Evolutionary conservation across 2,329 filamentous ascomycete species (phyloP).

Genomic region (Pyrenophora seminiperda): DNA sequence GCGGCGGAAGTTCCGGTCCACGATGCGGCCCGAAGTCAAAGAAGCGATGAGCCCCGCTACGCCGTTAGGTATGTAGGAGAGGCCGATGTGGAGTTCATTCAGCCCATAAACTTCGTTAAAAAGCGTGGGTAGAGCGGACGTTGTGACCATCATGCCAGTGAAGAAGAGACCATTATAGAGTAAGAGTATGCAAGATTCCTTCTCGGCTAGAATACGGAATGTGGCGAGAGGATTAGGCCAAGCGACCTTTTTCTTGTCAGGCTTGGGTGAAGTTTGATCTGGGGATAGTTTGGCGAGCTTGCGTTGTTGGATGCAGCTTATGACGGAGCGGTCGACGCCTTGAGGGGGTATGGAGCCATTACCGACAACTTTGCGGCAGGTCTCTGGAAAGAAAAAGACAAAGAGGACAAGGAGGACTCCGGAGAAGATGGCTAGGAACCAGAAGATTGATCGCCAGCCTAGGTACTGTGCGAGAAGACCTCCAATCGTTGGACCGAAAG

Average conservation of each 20-base stretch:
- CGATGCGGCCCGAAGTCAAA: slow-evolving; percentile 46
- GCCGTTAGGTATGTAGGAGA: slow-evolving; percentile 41
- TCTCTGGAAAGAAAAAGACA: slow-evolving; percentile 51
- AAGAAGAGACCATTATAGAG: slow-evolving; percentile 44
- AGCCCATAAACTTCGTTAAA: slow-evolving; percentile 37
- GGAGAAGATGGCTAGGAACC: slow-evolving; percentile 50
- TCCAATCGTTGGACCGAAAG: slow-evolving; percentile 46
- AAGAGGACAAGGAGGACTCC: slow-evolving; percentile 45
- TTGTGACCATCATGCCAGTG: slow-evolving; percentile 40
- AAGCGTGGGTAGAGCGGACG: slow-evolving; percentile 33
- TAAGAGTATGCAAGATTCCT: slow-evolving; percentile 39
- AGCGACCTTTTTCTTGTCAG: slow-evolving; percentile 25
- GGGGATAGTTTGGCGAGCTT: slow-evolving; percentile 16
- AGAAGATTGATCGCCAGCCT: slow-evolving; percentile 50
- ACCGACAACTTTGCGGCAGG: slow-evolving; percentile 52
- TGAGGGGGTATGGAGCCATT: slow-evolving; percentile 46
- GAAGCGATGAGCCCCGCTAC: slow-evolving; percentile 35
- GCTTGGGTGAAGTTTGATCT: background rate
- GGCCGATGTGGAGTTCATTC: slow-evolving; percentile 36
- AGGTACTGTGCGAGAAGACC: slow-evolving; percentile 38
- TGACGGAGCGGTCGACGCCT: slow-evolving; percentile 39
- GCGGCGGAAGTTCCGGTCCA: slow-evolving; percentile 76
- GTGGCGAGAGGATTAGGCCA: slow-evolving; percentile 38
- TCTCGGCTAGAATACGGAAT: slow-evolving; percentile 36
- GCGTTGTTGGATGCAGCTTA: slow-evolving; percentile 38